phyloP scores from a whole-genome alignment of 495 filamentous ascomycete genomes.

The Aspergillus heteromorphus region DNA sequence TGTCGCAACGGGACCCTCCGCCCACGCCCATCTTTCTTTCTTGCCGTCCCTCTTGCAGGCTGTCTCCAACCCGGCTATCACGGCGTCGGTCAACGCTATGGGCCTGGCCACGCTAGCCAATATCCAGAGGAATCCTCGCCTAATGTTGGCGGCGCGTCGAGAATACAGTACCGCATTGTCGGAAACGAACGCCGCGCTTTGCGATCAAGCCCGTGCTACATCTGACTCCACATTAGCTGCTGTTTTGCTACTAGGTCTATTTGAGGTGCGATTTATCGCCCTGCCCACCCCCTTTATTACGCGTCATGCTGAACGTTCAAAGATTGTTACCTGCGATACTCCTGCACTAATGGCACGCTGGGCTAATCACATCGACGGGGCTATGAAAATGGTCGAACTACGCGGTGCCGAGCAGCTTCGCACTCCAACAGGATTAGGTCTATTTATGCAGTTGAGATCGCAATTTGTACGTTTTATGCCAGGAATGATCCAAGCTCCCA shows the following conservation, averaged over 20 bases:
- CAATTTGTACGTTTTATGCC: constrained; percentile 2
- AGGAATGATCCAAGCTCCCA: not conserved
- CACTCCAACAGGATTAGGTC: constrained; percentile 1
- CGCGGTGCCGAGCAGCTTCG: constrained; percentile 9
- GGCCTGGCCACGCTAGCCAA: constrained; percentile 12
- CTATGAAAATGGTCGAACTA: constrained; percentile 7
- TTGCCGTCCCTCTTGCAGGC: not conserved
- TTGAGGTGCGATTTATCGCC: constrained; percentile 15
- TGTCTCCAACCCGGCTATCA: not conserved
- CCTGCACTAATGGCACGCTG: constrained; percentile 5
- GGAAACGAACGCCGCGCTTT: constrained; percentile 16
- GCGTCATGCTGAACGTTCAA: not conserved
- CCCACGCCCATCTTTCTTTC: not conserved
- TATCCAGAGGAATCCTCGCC: constrained; percentile 4
- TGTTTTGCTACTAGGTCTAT: constrained; percentile 19
- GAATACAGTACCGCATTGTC: constrained; percentile 18
- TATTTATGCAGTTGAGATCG: constrained; percentile 9
- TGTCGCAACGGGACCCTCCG: not conserved
- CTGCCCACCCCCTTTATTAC: not conserved
- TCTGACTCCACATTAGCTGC: constrained; percentile 15
- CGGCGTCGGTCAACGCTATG: constrained; percentile 7
- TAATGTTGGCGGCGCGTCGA: constrained; percentile 10
- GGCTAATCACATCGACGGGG: constrained; percentile 9
- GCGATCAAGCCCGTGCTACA: constrained; percentile 8
- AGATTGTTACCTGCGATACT: constrained; percentile 7